Base-by-base conservation (phyloP, 768 basidiomycete species). In the Chiua virens region DNA sequence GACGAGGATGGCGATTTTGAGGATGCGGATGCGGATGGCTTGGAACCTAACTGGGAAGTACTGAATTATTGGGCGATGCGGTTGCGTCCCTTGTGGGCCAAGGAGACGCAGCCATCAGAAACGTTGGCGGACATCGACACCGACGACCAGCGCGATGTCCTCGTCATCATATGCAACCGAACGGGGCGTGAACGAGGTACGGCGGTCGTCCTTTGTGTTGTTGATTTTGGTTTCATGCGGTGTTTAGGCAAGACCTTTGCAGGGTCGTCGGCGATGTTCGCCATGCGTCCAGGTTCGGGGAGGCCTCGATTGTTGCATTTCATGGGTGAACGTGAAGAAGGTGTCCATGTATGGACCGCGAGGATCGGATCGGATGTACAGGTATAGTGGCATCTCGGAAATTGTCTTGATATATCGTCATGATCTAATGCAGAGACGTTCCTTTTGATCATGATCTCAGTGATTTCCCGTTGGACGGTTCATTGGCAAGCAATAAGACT, bases 121-220 rank as follows among this genome's bases (percentile, higher is more conserved):
- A n/a, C 13, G 2, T 15, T 46, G 43, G 51, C 40, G 61, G 65
- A 50, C 45, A 28, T n/a, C 25, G 25, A 27, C 5, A 8, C 52
- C 15, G 51, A 32, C 21, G 47, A 25, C 0, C 27, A 25, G 10
- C 35, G 69, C 14, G 83, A 87, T 45, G 81, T 83, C 1, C 67
- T 85, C 3, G 87, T 94, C 13, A 75, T 93, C 1, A 72, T 85
- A 5, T 92, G 88, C 62, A 96, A 96, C 70, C 76, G 94, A 25
- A 76, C 75, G 22, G 94, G 94, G 17, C 66, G 71, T 15, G 94
- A 96, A 67, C 83, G 85, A 55, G 92, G 94, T 89, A 62, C 49
- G 81, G 62, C 28, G 34, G 9, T 34, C 34, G 3, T 30, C 32
- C 8, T n/a, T 22, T 25, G 9, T 17, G 13, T 4, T 18, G 8